Base-by-base conservation (phyloP, 2,329 filamentous ascomycete genomes). In the Helotiales sp. region DNA sequence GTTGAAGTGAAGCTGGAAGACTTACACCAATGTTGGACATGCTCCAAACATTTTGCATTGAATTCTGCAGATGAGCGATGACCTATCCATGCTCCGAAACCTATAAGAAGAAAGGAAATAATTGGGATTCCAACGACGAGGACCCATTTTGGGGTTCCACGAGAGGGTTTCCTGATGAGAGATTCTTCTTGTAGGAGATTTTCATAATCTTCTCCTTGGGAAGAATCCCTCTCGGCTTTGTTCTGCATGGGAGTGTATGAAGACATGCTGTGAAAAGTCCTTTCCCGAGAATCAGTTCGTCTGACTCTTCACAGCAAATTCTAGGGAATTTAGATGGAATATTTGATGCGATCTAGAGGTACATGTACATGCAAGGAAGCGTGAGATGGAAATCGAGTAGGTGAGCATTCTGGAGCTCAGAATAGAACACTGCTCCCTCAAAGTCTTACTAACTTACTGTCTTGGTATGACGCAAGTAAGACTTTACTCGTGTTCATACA, bases 11-110 rank as follows among this genome's bases (percentile, higher is more conserved):
- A 9, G 12, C n/a, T 17, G 13, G 12, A 19, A 2, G 19, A 59
- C 62, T 51, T 54, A 68, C 67, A 69, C 40, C 66, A 69, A 40
- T 66, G 58, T 19, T 66, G 64, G 34, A 63, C 55, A 46, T 65
- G 63, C 17, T 58, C 44, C 15, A 64, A 55, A 29, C 62, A 69
- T 33, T 46, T 54, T 6, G 55, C 40, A 50, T 63, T 58, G 7
- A 47, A 46, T 49, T 59, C 52, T 13, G 38, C 30, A 15, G 46
- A 17, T 27, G 49, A 60, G 9, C 52, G 50, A 44, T 50, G 61
- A 38, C 66, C 66, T 52, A 67, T 54, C 61, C 60, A 67, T 40
- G 54, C 38, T 44, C 66, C 66, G 24, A 62, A 44, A 24, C 50
- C 59, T 24, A 67, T 27, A 6, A 62, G 42, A 27, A 27, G 50